A percentile compares a stretch with the other conserved stretches of the same genome.
Conservation (phyloP, 1,284 basidiomycete species). For the Cutaneotrichosporon cutaneum region DNA sequence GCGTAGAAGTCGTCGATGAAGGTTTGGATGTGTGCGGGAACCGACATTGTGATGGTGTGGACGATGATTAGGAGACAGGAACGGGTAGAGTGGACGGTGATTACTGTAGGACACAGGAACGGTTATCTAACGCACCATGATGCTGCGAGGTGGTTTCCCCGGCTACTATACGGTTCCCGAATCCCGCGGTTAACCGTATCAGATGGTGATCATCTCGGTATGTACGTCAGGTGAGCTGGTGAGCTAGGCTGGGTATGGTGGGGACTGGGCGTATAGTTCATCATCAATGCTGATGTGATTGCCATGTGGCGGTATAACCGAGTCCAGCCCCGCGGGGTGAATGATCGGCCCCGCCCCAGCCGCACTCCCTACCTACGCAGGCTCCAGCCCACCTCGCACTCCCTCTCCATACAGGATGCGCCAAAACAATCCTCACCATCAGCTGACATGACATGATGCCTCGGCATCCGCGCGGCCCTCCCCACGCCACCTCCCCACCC, state of each 20-base stretch:
- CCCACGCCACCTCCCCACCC: no score
- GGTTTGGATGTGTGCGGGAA: slow-evolving; percentile 1
- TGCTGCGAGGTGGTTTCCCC: no score
- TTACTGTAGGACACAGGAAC: neutral
- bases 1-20: slow-evolving; percentile 11
- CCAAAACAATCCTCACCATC: neutral
- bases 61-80: neutral
- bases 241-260: neutral
- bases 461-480: no score
- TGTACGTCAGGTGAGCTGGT: neutral
- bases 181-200: no score
- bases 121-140: neutral
- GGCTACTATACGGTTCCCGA: no score
- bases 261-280: neutral
- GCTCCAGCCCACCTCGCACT: no score
- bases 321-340: no score
- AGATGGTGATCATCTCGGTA: neutral
- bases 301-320: no score
- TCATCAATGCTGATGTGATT: neutral
- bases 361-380: no score
- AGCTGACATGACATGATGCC: neutral
- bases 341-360: no score
- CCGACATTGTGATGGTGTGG: neutral
- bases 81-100: no score
- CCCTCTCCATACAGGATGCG: no score